Evolutionary conservation across 1,284 basidiomycete genomes (phyloP).

Genomic region (Trametes versicolor): DNA sequence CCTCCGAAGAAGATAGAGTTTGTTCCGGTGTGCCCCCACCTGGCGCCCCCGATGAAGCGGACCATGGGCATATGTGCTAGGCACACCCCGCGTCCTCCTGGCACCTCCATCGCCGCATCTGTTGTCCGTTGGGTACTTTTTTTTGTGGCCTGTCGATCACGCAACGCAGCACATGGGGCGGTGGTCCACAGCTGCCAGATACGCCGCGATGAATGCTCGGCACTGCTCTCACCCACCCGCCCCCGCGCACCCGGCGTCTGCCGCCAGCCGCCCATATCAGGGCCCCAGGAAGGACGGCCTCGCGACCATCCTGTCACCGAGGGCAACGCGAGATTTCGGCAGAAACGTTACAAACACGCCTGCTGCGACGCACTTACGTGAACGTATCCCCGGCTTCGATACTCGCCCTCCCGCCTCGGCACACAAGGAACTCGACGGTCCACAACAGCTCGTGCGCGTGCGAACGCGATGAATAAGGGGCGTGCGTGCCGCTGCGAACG

Average conservation of each 20-base stretch:
- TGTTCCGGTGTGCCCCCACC: constrained; percentile 13
- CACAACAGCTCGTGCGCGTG: no score
- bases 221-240: background rate
- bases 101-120: constrained; percentile 4
- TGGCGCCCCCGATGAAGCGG: constrained; percentile 14
- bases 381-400: no score
- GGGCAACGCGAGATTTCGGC: no score
- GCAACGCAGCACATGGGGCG: background rate
- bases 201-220: background rate
- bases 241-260: background rate
- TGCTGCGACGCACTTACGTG: no score
- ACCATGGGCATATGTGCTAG: constrained; percentile 1
- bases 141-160: constrained; percentile 7
- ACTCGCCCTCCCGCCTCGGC: no score
- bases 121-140: background rate
- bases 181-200: background rate
- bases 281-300: no score
- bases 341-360: no score
- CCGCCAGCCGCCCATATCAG: background rate
- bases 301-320: no score
- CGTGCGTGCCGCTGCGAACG: no score
- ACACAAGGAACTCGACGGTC: no score
- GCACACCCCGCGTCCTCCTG: constrained; percentile 11
- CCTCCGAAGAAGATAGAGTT: constrained; percentile 29
- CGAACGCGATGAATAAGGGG: no score